These are phyloP conservation scores for Cryptosporidium ubiquitum DNA, from an alignment of 169 alveolate genomes.

Conservation along the genomic window DNA sequence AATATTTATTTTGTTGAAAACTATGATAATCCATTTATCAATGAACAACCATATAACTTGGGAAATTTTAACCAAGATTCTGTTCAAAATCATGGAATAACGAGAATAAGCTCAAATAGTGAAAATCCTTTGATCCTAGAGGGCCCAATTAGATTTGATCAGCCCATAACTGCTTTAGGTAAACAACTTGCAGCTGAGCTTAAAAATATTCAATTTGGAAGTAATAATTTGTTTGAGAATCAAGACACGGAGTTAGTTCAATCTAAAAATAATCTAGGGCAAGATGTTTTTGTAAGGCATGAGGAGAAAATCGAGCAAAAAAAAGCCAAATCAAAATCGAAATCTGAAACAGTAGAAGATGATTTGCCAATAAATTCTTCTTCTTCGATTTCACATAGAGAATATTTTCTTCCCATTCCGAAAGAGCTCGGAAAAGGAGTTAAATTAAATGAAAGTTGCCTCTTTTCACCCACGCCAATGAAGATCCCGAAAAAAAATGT, in stretches of 20 bases:
- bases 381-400: neutral
- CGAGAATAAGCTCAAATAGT: neutral
- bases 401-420: constrained; percentile 3
- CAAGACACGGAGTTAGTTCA: neutral
- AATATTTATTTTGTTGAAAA: neutral
- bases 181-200: constrained; percentile 22
- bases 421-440: constrained; percentile 14
- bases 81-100: neutral
- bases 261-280: neutral
- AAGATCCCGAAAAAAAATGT: neutral
- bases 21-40: neutral
- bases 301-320: neutral
- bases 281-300: neutral
- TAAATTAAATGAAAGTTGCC: constrained; percentile 35
- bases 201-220: neutral
- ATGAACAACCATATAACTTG: neutral
- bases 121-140: neutral
- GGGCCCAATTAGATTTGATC: neutral
- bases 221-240: no score
- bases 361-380: neutral
- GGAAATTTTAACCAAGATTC: neutral
- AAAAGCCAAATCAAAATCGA: constrained; percentile 7
- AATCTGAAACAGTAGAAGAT: neutral
- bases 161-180: constrained; percentile 26
- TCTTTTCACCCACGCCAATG: constrained; percentile 52